A percentile compares a stretch with the other conserved stretches of the same genome.
phyloP scores from a whole-genome alignment of 768 basidiomycete genomes.

The Butyriboletus loyo region DNA sequence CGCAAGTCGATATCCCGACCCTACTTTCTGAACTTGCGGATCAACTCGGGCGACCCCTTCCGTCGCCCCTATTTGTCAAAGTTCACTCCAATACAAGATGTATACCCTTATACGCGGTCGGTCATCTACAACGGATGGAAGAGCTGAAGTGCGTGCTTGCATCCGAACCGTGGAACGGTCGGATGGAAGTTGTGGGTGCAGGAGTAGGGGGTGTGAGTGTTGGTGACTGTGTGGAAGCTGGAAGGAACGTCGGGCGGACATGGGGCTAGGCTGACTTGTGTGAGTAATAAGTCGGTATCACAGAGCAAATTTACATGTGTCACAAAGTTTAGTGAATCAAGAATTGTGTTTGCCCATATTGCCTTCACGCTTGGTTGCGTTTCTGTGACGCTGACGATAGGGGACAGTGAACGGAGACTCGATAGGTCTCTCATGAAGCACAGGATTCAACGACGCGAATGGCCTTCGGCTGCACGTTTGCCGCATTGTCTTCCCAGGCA shows the following conservation, averaged over 20 bases:
- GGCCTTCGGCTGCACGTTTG: constrained; percentile 16
- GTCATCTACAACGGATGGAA: constrained; percentile 67
- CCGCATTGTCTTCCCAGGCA: constrained; percentile 22
- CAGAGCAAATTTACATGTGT: constrained; percentile 10
- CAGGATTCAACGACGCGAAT: constrained; percentile 16
- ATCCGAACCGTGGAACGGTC: constrained; percentile 42
- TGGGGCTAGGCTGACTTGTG: constrained; percentile 34
- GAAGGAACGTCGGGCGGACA: constrained; percentile 49
- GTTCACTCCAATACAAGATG: constrained; percentile 58
- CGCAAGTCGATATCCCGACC: constrained; percentile 25
- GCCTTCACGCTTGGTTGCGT: constrained; percentile 6
- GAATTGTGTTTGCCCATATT: background rate
- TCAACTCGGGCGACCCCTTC: constrained; percentile 48
- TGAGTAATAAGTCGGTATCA: constrained; percentile 12
- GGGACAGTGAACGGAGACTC: constrained; percentile 1
- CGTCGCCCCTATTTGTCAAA: constrained; percentile 53
- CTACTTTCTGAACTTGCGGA: constrained; percentile 35
- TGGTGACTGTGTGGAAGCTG: constrained; percentile 79
- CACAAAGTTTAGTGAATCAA: constrained; percentile 10
- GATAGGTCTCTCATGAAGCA: constrained; percentile 12
- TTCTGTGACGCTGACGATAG: constrained; percentile 12
- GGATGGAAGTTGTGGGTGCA: constrained; percentile 72
- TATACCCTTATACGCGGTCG: constrained; percentile 75
- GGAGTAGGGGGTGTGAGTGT: constrained; percentile 86
- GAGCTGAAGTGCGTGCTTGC: constrained; percentile 49